phyloP scores from a whole-genome alignment of 257 asterid genomes.

The Salvia splendens region DNA sequence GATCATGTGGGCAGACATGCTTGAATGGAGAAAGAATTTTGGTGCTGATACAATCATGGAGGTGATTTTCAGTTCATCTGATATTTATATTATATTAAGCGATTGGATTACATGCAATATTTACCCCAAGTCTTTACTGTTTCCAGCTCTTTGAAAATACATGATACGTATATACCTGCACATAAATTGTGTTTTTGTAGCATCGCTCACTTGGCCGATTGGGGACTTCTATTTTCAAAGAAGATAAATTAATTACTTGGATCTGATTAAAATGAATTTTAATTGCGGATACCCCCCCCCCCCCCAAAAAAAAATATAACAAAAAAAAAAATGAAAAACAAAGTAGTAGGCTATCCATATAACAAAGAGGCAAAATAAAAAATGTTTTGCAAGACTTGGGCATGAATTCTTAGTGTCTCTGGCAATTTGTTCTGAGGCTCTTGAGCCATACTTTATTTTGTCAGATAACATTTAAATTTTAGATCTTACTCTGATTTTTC shows the following conservation, averaged over 20 bases:
- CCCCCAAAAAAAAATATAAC: background rate
- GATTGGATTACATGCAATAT: background rate
- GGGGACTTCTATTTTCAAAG: background rate
- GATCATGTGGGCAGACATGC: conserved; percentile 81
- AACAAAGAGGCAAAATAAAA: background rate
- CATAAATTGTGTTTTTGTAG: background rate
- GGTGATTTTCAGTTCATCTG: conserved; percentile 41
- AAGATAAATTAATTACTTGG: conserved; percentile 12
- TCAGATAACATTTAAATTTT: conserved; percentile 1
- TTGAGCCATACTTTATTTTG: background rate
- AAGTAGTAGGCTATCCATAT: background rate
- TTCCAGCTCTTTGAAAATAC: background rate
- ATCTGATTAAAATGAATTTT: background rate
- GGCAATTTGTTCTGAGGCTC: background rate
- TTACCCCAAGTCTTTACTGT: background rate
- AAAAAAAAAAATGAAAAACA: background rate
- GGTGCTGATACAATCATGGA: conserved; percentile 66
- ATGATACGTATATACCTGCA: conserved; percentile 9
- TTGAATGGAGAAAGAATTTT: conserved; percentile 68
- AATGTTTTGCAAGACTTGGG: conserved; percentile 1
- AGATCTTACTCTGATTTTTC: conserved; percentile 6
- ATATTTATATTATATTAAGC: background rate
- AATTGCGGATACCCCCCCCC: background rate
- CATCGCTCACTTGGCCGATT: background rate
- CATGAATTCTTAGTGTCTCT: background rate